A percentile compares a stretch with the other conserved stretches of the same genome.
These are phyloP conservation scores for Rosa multiflora DNA, from an alignment of 306 rosid species.

Conservation along the genomic window DNA sequence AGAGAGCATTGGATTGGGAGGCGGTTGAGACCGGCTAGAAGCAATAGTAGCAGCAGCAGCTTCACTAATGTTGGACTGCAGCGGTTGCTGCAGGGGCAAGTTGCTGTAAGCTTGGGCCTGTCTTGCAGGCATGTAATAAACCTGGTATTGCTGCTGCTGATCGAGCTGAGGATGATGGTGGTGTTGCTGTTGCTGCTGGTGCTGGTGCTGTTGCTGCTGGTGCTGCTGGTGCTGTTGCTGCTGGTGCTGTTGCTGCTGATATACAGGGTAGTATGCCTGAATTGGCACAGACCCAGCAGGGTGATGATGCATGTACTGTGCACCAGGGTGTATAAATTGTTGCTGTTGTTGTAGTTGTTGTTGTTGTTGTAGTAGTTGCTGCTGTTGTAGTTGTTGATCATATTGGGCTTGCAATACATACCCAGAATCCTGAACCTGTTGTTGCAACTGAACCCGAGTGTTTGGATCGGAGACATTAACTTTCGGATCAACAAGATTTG, in stretches of 20 bases:
- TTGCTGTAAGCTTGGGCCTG: conserved; percentile 67
- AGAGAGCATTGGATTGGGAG: conserved; percentile 55
- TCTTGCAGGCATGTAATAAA: conserved; percentile 76
- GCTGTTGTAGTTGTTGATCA: conserved; percentile 50
- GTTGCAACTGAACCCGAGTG: conserved; percentile 67
- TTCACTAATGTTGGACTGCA: conserved; percentile 66
- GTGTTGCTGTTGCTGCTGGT: neutral
- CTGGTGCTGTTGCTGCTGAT: conserved; percentile 23
- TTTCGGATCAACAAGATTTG: conserved; percentile 61
- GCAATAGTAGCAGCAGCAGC: conserved; percentile 43
- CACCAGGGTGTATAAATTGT: conserved; percentile 59
- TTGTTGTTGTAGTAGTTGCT: conserved; percentile 14
- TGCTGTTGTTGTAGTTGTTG: conserved; percentile 39
- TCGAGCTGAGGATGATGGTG: conserved; percentile 54
- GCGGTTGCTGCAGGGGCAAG: conserved; percentile 64
- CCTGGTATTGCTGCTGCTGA: conserved; percentile 72
- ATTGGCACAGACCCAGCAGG: conserved; percentile 52
- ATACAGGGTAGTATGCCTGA: conserved; percentile 73
- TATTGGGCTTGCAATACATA: conserved; percentile 72
- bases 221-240: conserved; percentile 52
- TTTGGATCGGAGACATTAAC: conserved; percentile 57
- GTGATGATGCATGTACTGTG: conserved; percentile 74
- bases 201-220: conserved; percentile 24
- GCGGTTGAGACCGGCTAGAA: conserved; percentile 58
- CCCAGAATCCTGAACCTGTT: conserved; percentile 68